These are phyloP conservation scores for Trypanosoma brucei DNA, from an alignment of 208 protist genomes.

Conservation along the genomic window DNA sequence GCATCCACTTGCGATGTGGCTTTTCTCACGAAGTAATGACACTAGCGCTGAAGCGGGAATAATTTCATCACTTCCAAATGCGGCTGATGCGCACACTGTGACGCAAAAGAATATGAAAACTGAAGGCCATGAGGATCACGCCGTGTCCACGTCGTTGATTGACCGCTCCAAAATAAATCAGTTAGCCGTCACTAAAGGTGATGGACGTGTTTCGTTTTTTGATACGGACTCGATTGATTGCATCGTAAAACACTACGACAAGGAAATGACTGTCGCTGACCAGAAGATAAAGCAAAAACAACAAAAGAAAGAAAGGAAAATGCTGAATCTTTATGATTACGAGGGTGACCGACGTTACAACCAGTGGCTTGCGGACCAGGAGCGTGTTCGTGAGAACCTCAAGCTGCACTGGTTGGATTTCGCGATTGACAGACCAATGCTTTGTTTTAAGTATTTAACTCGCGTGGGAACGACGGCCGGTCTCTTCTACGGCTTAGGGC, in stretches of 20 bases:
- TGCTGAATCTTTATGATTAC: conserved; percentile 65
- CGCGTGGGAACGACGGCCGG: conserved; percentile 68
- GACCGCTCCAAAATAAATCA: conserved; percentile 14
- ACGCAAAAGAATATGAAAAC: conserved; percentile 12
- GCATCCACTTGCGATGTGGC: conserved; percentile 13
- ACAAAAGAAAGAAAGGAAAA: conserved; percentile 14
- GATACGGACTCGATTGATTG: conserved; percentile 68
- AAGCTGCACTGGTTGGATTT: conserved; percentile 80
- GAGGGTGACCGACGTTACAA: conserved; percentile 66
- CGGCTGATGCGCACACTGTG: conserved; percentile 16
- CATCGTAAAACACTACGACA: conserved; percentile 42
- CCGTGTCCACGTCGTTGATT: conserved; percentile 16
- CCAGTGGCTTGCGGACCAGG: conserved; percentile 67
- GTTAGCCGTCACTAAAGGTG: conserved; percentile 20
- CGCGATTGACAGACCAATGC: conserved; percentile 54
- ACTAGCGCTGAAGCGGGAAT: neutral
- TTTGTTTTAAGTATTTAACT: conserved; percentile 51
- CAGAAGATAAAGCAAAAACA: conserved; percentile 37
- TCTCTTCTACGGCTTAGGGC: conserved; percentile 68
- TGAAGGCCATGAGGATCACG: conserved; percentile 14
- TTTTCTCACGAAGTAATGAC: conserved; percentile 5
- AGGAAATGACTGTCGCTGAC: conserved; percentile 58
- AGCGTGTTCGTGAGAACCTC: conserved; percentile 45
- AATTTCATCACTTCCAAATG: conserved; percentile 18
- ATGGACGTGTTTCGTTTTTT: conserved; percentile 36